Conservation (phyloP, 305 asterid species). For the Solanum hybrid region DNA sequence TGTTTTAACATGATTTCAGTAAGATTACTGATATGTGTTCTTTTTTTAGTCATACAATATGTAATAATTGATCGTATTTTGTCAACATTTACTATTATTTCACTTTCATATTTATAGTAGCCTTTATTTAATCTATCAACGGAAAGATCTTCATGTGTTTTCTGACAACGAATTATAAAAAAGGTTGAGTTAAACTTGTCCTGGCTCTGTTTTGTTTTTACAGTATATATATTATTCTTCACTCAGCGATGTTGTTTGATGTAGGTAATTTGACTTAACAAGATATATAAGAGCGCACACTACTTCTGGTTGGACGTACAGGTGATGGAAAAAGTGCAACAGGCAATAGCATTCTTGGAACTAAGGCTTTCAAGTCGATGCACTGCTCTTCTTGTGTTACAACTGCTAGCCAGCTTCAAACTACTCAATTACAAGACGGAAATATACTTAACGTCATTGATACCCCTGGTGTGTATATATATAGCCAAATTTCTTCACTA, state of each 20-base stretch:
- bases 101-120: too few species aligned
- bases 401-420: slow-evolving; percentile 44
- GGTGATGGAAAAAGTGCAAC: neutral
- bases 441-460: slow-evolving; percentile 45
- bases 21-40: too few species aligned
- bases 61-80: too few species aligned
- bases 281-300: neutral
- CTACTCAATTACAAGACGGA: slow-evolving; percentile 34
- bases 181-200: neutral
- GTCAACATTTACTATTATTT: too few species aligned
- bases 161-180: neutral
- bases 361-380: slow-evolving; percentile 43
- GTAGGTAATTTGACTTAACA: neutral
- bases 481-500: neutral
- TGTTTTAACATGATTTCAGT: too few species aligned
- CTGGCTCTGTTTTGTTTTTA: too few species aligned
- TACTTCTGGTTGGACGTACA: neutral
- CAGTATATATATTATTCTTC: too few species aligned
- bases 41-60: too few species aligned
- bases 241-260: neutral
- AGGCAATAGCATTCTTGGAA: slow-evolving; percentile 59
- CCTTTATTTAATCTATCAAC: too few species aligned
- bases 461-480: slow-evolving; percentile 43
- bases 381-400: slow-evolving; percentile 51
- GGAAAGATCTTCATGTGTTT: too few species aligned